Conservation (phyloP, 2,329 filamentous ascomycete species). For the Fusarium sp. region DNA sequence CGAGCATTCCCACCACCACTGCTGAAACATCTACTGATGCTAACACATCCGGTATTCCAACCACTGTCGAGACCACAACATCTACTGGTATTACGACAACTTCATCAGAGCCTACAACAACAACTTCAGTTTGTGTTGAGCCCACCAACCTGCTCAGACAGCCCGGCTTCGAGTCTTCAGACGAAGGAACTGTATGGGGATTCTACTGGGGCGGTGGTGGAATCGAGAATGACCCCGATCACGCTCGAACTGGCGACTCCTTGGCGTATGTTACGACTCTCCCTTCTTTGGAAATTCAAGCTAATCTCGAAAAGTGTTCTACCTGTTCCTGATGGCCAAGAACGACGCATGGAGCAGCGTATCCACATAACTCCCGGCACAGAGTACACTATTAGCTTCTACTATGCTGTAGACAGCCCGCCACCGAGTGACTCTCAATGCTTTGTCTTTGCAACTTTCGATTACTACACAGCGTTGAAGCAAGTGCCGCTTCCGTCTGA, state of each 20-base stretch:
- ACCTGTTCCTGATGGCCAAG: neutral
- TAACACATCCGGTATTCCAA: too few relatives aligned
- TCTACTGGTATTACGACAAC: neutral
- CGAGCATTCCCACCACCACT: neutral
- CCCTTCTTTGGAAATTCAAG: rapidly evolving
- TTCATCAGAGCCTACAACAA: constrained; percentile 13
- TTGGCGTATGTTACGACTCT: neutral
- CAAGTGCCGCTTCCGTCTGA: neutral
- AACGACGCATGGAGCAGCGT: constrained; percentile 21
- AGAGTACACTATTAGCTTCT: constrained; percentile 14
- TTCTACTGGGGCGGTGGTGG: constrained; percentile 16
- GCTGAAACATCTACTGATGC: neutral
- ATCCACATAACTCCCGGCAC: neutral
- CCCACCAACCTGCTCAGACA: constrained; percentile 12
- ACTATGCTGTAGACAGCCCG: neutral
- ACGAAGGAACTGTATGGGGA: neutral
- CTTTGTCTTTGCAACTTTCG: constrained; percentile 3
- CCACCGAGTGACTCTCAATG: neutral
- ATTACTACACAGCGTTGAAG: constrained; percentile 1
- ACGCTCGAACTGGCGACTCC: neutral
- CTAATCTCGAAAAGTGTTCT: neutral
- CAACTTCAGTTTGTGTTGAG: constrained; percentile 11
- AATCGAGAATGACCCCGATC: rapidly evolving
- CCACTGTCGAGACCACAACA: neutral
- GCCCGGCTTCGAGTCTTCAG: neutral